Conservation (phyloP, 305 asterid species). For the Fraxinus floribunda region DNA sequence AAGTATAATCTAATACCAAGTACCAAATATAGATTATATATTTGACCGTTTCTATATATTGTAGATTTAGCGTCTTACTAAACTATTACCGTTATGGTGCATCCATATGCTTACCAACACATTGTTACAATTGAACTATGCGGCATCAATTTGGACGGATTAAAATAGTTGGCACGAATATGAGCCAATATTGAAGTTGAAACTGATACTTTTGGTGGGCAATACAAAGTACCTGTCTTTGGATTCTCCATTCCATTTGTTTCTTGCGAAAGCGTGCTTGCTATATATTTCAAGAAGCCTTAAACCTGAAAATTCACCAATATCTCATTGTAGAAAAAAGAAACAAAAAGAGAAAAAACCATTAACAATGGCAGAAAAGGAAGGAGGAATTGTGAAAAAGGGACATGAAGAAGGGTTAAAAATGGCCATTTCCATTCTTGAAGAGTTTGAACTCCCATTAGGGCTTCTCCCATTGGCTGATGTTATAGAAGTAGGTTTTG, state of each 20-base stretch:
- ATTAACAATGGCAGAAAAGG: conserved; percentile 43
- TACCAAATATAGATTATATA: background rate
- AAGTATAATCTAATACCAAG: background rate
- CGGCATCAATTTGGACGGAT: conserved; percentile 2
- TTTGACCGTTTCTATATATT: background rate
- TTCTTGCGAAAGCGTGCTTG: background rate
- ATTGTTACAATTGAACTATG: conserved; percentile 2
- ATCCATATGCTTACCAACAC: conserved; percentile 20
- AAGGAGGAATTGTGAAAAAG: conserved; percentile 54
- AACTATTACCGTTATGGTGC: background rate
- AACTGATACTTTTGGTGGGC: conserved; percentile 24
- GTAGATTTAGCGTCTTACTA: too few species aligned
- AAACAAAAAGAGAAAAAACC: background rate
- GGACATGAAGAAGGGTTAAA: conserved; percentile 67
- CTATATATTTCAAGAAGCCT: conserved; percentile 31
- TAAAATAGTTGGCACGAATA: conserved; percentile 10
- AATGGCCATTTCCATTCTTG: conserved; percentile 52
- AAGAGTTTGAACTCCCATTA: conserved; percentile 60
- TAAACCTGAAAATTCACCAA: background rate
- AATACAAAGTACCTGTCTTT: conserved; percentile 39
- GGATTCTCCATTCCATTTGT: conserved; percentile 37
- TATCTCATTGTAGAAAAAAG: background rate
- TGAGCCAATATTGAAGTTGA: conserved; percentile 4
- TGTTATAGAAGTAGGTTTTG: conserved; percentile 68
- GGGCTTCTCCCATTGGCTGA: conserved; percentile 75